Base-by-base conservation (phyloP, 805 yeast species). In the Tetrapisispora namnaoensis region DNA sequence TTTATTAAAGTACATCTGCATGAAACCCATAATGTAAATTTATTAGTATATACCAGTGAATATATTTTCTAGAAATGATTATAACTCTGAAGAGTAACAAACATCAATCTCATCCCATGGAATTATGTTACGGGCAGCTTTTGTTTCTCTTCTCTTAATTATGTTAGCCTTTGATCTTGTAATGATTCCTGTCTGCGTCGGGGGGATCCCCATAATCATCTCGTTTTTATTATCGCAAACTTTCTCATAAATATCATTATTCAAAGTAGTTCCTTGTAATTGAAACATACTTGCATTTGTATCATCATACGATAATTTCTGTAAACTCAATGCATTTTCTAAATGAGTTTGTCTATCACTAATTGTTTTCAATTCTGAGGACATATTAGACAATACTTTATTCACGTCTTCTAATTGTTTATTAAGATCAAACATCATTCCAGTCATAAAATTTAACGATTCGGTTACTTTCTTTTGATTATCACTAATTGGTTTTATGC, bases 101-200 rank as follows among this genome's bases (percentile, higher is more conserved):
- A 35, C 22, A 1, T 51, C 52, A 17, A 59, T 46, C 43, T 62
- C 67, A 18, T 59, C 66, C 64, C 65, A 62, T 5, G 67, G 65
- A 11, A 62, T 61, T 32, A 62, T 55, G 4, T 63, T 60, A 45
- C 65, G 51, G 7, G 53, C 37, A 42, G 30, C 18, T 22, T 28
- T 39, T 6, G 17, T 18, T 28, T 18, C 22, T 27, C 18, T 36
- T 34, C 46, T 44, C 20, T 40, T 48, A 17, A 37, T 45, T 14
- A 21, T 37, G 22, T 28, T 52, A 37, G 53, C 41, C 37, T 47
- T 51, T 3, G 56, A 49, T 38, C 55, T 50, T 18, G 57, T 53
- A 4, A 51, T 34, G 2, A 49, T 50, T 7, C 51, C 57, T 28
- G 24, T 37, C 43, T 17, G 32, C 30, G 34, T 2, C 11, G 44